Percentiles rank a stretch among this genome's conserved stretches.
phyloP scores from a whole-genome alignment of 2,329 filamentous ascomycete species.

The Myriangium duriaei region DNA sequence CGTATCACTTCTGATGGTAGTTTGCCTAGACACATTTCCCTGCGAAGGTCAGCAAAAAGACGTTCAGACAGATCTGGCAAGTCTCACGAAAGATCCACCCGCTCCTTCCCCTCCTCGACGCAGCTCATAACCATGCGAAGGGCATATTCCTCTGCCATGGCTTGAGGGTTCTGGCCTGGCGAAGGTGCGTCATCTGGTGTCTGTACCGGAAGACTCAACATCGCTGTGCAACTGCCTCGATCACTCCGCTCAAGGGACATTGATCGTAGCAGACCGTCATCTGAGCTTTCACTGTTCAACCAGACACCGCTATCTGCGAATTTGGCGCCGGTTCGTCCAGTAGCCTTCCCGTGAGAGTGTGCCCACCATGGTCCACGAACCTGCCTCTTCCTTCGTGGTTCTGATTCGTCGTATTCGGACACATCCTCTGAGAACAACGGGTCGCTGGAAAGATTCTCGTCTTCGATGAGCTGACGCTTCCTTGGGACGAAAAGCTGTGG shows the following conservation, averaged over 20 bases:
- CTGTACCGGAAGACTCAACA: too few relatives aligned
- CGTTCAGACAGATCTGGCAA: not conserved
- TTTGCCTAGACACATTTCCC: constrained; percentile 33
- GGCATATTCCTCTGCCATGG: constrained; percentile 14
- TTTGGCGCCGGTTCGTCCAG: not conserved
- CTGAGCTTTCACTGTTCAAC: constrained; percentile 48
- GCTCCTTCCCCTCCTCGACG: constrained; percentile 44
- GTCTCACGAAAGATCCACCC: constrained; percentile 48
- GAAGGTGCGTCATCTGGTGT: too few relatives aligned
- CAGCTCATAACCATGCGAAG: constrained; percentile 17
- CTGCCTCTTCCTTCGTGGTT: constrained; percentile 45
- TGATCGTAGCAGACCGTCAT: constrained; percentile 22
- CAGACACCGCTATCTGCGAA: constrained; percentile 53
- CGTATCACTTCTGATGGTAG: constrained; percentile 46
- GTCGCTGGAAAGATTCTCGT: constrained; percentile 47
- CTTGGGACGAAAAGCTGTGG: constrained; percentile 11
- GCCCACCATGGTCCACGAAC: constrained; percentile 58
- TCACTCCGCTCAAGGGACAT: too few relatives aligned
- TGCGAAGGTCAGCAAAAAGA: not conserved
- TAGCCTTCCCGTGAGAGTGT: constrained; percentile 35
- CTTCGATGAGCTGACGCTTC: constrained; percentile 22
- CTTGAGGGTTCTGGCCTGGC: too few relatives aligned
- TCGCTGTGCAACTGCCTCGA: too few relatives aligned
- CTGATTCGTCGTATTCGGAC: constrained; percentile 45
- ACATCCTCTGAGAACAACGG: constrained; percentile 60